phyloP scores from a whole-genome alignment of 2,329 filamentous ascomycete genomes.

The Colletotrichum echinochloae region DNA sequence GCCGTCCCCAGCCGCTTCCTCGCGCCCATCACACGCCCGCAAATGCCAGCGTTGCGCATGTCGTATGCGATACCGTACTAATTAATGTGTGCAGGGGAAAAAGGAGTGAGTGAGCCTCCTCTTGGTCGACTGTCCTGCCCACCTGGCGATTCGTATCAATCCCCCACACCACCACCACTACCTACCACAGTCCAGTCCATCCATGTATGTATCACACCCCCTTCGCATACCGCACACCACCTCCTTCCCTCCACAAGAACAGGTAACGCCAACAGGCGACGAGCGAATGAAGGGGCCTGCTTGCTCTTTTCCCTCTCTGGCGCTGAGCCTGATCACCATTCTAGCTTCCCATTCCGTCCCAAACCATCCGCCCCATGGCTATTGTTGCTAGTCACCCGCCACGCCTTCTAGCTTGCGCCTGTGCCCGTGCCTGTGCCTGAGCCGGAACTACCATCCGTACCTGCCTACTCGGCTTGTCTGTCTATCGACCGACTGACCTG shows the following conservation, averaged over 20 bases:
- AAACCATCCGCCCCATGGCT: constrained; percentile 24
- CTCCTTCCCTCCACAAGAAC: constrained; percentile 14
- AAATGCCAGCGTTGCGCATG: not conserved
- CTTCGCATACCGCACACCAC: constrained; percentile 17
- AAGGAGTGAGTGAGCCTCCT: not conserved
- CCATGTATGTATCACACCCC: not conserved
- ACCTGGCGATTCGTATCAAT: not conserved
- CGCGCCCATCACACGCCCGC: not conserved
- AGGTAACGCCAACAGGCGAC: constrained; percentile 25
- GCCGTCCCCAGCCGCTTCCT: not conserved
- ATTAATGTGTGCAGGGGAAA: not conserved
- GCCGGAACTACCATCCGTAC: not conserved
- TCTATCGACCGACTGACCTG: not conserved
- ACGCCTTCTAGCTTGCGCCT: constrained; percentile 12
- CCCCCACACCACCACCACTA: not conserved
- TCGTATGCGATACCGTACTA: not conserved
- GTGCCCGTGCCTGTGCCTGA: constrained; percentile 17
- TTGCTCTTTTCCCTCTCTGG: constrained; percentile 37
- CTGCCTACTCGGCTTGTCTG: not conserved
- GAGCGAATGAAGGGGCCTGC: constrained; percentile 33
- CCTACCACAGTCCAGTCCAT: not conserved
- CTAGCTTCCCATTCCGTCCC: constrained; percentile 38
- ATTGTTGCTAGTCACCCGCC: constrained; percentile 14
- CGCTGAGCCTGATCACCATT: constrained; percentile 36
- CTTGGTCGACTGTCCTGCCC: constrained; percentile 1